phyloP scores from a whole-genome alignment of 208 protist species.

The Leishmania guyanensis region DNA sequence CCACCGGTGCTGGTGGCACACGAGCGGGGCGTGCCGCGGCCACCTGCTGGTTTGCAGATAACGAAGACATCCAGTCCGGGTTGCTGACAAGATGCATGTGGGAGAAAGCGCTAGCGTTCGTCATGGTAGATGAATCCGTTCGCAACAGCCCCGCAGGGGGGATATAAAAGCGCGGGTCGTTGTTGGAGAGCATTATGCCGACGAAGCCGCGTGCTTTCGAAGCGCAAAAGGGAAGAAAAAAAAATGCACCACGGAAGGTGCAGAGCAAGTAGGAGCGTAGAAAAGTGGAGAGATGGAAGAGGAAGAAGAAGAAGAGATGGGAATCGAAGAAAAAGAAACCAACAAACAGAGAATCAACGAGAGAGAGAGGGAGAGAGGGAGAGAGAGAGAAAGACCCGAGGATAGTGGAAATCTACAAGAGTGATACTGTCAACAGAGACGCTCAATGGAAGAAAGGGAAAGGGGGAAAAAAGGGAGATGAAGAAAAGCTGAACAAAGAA shows the following conservation, averaged over 20 bases:
- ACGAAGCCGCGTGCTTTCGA: background rate
- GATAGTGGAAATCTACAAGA: background rate
- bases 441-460: too few relatives aligned
- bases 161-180: slow-evolving; percentile 22
- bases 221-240: background rate
- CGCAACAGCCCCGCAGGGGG: slow-evolving; percentile 8
- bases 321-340: background rate
- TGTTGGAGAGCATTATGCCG: slow-evolving; percentile 8
- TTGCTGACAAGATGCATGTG: slow-evolving; percentile 55
- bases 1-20: slow-evolving; percentile 26
- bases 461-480: background rate
- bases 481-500: background rate
- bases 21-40: slow-evolving; percentile 14
- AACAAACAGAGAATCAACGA: too few relatives aligned
- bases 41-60: slow-evolving; percentile 31
- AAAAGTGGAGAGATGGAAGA: background rate
- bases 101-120: slow-evolving; percentile 31
- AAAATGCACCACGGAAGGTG: background rate
- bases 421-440: background rate
- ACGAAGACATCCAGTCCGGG: slow-evolving; percentile 63
- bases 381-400: background rate
- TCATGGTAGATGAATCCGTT: background rate
- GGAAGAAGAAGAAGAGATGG: background rate
- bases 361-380: background rate
- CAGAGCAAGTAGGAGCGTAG: background rate